These are phyloP conservation scores for Boletus fagicola DNA, from an alignment of 768 basidiomycete genomes.

Conservation along the genomic window DNA sequence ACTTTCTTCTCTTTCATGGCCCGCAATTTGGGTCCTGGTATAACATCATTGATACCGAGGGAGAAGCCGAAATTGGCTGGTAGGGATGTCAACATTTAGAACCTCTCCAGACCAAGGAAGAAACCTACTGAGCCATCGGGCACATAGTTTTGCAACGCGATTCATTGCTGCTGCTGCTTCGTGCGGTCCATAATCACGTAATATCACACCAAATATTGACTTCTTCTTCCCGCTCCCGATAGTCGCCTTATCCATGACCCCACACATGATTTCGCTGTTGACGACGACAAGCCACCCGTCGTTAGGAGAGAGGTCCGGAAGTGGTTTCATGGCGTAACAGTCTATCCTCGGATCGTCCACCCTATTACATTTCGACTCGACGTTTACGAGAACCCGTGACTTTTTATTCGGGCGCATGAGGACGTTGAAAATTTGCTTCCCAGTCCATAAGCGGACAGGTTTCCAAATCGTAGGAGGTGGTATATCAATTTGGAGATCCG, in stretches of 20 bases:
- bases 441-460: constrained; percentile 92
- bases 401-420: constrained; percentile 91
- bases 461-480: constrained; percentile 95
- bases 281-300: constrained; percentile 97
- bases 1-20: constrained; percentile 83
- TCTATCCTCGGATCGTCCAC: constrained; percentile 69
- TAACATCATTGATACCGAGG: constrained; percentile 97
- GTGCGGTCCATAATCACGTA: constrained; percentile 93
- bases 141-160: constrained; percentile 90
- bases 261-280: constrained; percentile 99
- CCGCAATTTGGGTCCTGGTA: constrained; percentile 84
- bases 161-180: constrained; percentile 97
- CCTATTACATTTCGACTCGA: constrained; percentile 94
- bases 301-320: constrained; percentile 88
- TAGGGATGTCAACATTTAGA: constrained; percentile 4
- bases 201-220: constrained; percentile 96
- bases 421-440: constrained; percentile 97
- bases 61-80: constrained; percentile 98
- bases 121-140: constrained; percentile 80
- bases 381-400: constrained; percentile 85
- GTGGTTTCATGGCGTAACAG: constrained; percentile 64
- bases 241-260: constrained; percentile 97
- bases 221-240: constrained; percentile 99
- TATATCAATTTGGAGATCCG: constrained; percentile 88
- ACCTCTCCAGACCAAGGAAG: neutral